phyloP scores from a whole-genome alignment of 495 filamentous ascomycete genomes.

The Penicillium alfredii region DNA sequence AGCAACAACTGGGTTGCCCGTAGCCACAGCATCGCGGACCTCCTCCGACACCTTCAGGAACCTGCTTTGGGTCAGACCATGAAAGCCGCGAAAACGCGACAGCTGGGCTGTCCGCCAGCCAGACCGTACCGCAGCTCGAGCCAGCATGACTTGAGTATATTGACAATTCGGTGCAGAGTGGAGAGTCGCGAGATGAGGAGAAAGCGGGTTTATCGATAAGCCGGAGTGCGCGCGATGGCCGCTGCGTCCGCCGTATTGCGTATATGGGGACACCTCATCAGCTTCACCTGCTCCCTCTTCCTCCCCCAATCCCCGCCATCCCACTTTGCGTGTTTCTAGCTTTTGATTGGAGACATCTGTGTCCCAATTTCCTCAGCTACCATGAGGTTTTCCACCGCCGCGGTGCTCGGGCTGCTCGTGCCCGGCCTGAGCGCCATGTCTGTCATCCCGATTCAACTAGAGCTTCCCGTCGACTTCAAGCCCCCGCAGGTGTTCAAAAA shows the following conservation, averaged over 20 bases:
- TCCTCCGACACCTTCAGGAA: conserved; percentile 77
- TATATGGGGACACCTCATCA: conserved; percentile 45
- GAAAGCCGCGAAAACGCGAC: conserved; percentile 20
- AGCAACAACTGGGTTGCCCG: conserved; percentile 76
- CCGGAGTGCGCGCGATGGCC: conserved; percentile 30
- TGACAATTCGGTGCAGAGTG: not conserved
- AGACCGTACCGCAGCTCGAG: conserved; percentile 22
- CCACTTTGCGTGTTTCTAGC: conserved; percentile 12
- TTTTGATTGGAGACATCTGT: conserved; percentile 25
- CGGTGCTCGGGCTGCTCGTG: conserved; percentile 36
- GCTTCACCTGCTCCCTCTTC: conserved; percentile 20
- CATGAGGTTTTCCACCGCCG: conserved; percentile 42
- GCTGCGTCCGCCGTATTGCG: conserved; percentile 33
- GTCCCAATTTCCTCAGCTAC: conserved; percentile 24
- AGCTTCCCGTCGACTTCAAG: conserved; percentile 67
- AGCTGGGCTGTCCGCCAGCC: conserved; percentile 13
- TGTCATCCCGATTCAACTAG: conserved; percentile 31
- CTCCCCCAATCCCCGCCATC: conserved; percentile 9
- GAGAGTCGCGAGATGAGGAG: conserved; percentile 23
- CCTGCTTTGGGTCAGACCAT: conserved; percentile 38
- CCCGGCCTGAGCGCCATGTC: conserved; percentile 34
- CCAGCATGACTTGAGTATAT: too few relatives aligned
- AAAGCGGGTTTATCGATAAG: conserved; percentile 31
- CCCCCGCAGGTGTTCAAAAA: conserved; percentile 89
- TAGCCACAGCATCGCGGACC: conserved; percentile 65